phyloP scores from a whole-genome alignment of 768 basidiomycete species.

The Hygrophorus russula region DNA sequence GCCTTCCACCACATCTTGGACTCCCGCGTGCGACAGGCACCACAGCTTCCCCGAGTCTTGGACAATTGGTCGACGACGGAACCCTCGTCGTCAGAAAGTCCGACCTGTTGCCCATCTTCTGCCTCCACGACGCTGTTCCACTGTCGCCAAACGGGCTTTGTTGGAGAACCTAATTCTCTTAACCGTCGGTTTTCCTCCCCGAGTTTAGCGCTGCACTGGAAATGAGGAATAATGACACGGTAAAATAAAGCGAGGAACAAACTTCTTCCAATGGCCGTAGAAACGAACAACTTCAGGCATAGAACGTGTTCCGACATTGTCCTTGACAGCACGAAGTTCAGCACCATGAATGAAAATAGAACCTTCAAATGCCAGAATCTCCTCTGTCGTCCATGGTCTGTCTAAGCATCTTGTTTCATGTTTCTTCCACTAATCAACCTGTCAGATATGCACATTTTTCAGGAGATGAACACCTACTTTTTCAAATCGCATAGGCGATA shows the following conservation, averaged over 20 bases:
- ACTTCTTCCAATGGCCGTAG: constrained; percentile 86
- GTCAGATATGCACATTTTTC: background rate
- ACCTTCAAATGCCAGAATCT: constrained; percentile 66
- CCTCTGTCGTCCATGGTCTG: constrained; percentile 58
- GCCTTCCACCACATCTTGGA: constrained; percentile 86
- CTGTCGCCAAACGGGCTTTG: constrained; percentile 23
- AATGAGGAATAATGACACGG: constrained; percentile 6
- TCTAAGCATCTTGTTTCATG: constrained; percentile 55
- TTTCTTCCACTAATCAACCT: constrained; percentile 58
- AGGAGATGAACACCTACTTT: constrained; percentile 37
- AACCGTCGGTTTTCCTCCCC: constrained; percentile 56
- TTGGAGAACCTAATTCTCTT: constrained; percentile 25
- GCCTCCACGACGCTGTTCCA: constrained; percentile 29
- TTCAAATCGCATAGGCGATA: constrained; percentile 39
- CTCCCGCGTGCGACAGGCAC: constrained; percentile 76
- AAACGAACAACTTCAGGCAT: constrained; percentile 74
- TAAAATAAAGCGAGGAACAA: constrained; percentile 3
- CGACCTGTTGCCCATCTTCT: constrained; percentile 34
- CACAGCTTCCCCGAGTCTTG: constrained; percentile 50
- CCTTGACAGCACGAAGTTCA: constrained; percentile 68
- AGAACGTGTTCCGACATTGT: constrained; percentile 59
- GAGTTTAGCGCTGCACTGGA: constrained; percentile 40
- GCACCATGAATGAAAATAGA: constrained; percentile 63
- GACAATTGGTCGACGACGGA: constrained; percentile 54
- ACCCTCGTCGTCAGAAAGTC: constrained; percentile 60